Base-by-base conservation (phyloP, 768 basidiomycete species). In the Filobasidium wieringae region DNA sequence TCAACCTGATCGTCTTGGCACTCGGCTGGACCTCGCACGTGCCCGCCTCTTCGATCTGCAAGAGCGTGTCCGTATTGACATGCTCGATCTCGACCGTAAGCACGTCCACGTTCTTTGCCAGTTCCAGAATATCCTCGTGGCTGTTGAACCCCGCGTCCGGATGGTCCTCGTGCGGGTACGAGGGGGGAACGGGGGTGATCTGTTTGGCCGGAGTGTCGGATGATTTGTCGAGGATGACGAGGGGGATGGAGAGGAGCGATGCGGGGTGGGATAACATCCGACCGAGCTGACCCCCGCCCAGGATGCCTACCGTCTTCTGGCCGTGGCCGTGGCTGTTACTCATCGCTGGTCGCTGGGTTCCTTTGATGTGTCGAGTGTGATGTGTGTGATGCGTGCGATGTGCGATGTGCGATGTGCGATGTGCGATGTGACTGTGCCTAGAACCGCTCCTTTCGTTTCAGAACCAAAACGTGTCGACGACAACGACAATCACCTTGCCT, bases 41-140 rank as follows among this genome's bases (percentile, higher is more conserved):
- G 11, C 74, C 74, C 34, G 69, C 72, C 14, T 54, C 34, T 51
- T 74, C 68, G 3, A 75, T 66, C 32, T 69, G 57, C 51, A 84
- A 80, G 9, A 99, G 77, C 0, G 87, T 81, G 22, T 76, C 76
- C 11, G 80, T 87, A 62, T 93, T 82, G 60, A 99, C 89, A 67
- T 99, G 95, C 74, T 99, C 93, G 32, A 96, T 97, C 77, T 99
- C 93, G 52, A 93, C 83, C 0, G 93, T 97, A 50, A 97, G 77
- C 32, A 97, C 77, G 66, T 96, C 86, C 30, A 86, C 91, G 68
- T 83, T 82, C 12, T 72, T 61, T 0, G 91, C 89, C 34, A 99
- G 81, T 62, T 86, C 80, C 40, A 78, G 79, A 64, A 99, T 93
- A 68, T 86, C 84, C 12, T 74, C 75, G 0, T 85, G 80, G 68